Base-by-base conservation (phyloP, 768 basidiomycete genomes). In the Russula ochroleuca region DNA sequence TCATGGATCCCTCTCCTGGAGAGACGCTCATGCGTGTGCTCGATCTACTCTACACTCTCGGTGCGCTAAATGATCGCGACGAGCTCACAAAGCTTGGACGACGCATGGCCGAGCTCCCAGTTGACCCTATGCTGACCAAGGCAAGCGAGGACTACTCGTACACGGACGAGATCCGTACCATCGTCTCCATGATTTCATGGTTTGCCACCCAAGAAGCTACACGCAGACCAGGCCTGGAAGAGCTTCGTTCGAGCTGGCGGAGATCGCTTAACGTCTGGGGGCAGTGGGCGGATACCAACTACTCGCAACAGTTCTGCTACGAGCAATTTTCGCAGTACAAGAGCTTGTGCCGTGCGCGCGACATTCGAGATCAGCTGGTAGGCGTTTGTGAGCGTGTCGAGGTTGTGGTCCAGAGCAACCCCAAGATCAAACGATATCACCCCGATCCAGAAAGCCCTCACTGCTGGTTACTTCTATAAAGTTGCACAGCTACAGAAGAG, bases 61-160 rank as follows among this genome's bases (percentile, higher is more conserved):
- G n/a, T n/a, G n/a, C n/a, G n/a, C n/a, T n/a, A n/a, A n/a, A n/a
- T n/a, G n/a, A n/a, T n/a, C n/a, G n/a, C n/a, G n/a, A n/a, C n/a
- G n/a, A n/a, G n/a, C n/a, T n/a, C n/a, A n/a, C n/a, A n/a, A n/a
- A n/a, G n/a, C n/a, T n/a, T n/a, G n/a, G n/a, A n/a, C n/a, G n/a
- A n/a, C n/a, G 95, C 59, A 98, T 99, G 97, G 95, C 96, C 0
- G 97, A 99, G 73, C 98, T 99, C 76, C 97, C 94, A 11, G 94
- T 98, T 21, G 97, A 99, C 71, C 97, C 97, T 8, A 97, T 97
- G 90, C 76, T 99, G 69, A 92, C 91, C 25, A 98, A 98, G 75
- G 89, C 92, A 50, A 97, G 94, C 72, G 97, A 98, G 73, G 83
- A 89, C 61, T 98, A 93, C 74, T 79, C 81, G 13, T 98, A 96